Base-by-base conservation (phyloP, 192 early-diverging fungal genomes). In the Bifiguratus adelaidae region DNA sequence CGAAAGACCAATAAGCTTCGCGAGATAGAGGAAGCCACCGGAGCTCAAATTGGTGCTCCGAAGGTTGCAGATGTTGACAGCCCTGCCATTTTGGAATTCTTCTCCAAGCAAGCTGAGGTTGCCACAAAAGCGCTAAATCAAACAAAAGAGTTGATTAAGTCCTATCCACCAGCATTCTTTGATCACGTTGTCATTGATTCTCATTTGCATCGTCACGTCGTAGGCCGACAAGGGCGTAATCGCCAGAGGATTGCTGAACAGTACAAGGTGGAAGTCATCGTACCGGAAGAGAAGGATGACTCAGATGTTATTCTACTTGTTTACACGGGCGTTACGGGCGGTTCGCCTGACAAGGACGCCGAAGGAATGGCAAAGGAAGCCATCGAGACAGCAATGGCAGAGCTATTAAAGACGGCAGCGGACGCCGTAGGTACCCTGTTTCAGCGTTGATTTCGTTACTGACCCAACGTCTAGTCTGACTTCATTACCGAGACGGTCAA, bases 271-370 rank as follows among this genome's bases (percentile, higher is more conserved):
- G 87, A 84, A 49, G 70, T 89, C 4, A 74, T 95, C 44, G 80
- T 92, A n/a, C 86, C 89, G 23, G 63, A 77, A 48, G 68, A 68
- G 42, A 55, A 63, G 41, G 74, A 83, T 7, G 73, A 79, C 21
- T 73, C 66, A n/a, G 69, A 78, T 50, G 81, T 81, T 40, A 73
- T 97, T 32, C 56, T 95, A 4, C 51, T 97, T 5, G 85, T 93
- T 6, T 87, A 80, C 47, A 82, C 85, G 56, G 70, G 75, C 26
- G 74, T 74, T 15, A 41, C 62, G 13, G 58, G 45, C n/a, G 43
- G 50, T 16, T 67, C 61, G 28, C 52, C 47, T 16, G 35, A 48
- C 12, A 48, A 46, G 22, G 50, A 53, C 4, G 63, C 71, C 8
- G 63, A 67, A 34, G 50, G 65, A 15, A 57, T 63, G 55, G 54